These are phyloP conservation scores for Amaranthus cruentus DNA, from an alignment of 148 eudicot genomes.

Conservation along the genomic window DNA sequence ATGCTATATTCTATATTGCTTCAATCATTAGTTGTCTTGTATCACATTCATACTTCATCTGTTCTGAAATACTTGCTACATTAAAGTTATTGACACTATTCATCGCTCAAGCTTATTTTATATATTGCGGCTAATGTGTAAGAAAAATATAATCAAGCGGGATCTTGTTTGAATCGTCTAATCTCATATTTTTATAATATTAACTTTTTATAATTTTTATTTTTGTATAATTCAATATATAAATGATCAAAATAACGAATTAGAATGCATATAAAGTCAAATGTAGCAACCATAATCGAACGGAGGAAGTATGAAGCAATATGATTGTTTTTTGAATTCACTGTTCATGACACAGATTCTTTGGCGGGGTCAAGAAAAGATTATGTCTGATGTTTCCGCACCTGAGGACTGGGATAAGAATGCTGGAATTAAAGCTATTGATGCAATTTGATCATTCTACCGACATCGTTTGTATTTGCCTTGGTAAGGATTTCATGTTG, in stretches of 20 bases:
- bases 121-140: too few relatives aligned
- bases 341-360: conserved; percentile 56
- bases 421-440: conserved; percentile 60
- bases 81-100: too few relatives aligned
- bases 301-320: not conserved
- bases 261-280: too few relatives aligned
- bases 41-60: not conserved
- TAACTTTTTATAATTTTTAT: too few relatives aligned
- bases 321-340: conserved; percentile 7
- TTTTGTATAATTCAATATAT: too few relatives aligned
- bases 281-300: too few relatives aligned
- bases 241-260: too few relatives aligned
- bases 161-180: too few relatives aligned
- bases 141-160: too few relatives aligned
- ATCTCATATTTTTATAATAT: too few relatives aligned
- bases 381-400: conserved; percentile 64
- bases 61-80: too few relatives aligned
- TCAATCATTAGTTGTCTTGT: not conserved
- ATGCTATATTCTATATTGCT: not conserved
- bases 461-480: conserved; percentile 8
- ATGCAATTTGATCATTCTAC: conserved; percentile 39
- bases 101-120: too few relatives aligned
- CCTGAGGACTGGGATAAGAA: conserved; percentile 75
- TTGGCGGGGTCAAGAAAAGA: conserved; percentile 75
- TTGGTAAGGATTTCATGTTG: conserved; percentile 12